phyloP scores from a whole-genome alignment of 1,284 basidiomycete genomes.

The Xanthoconium separans region DNA sequence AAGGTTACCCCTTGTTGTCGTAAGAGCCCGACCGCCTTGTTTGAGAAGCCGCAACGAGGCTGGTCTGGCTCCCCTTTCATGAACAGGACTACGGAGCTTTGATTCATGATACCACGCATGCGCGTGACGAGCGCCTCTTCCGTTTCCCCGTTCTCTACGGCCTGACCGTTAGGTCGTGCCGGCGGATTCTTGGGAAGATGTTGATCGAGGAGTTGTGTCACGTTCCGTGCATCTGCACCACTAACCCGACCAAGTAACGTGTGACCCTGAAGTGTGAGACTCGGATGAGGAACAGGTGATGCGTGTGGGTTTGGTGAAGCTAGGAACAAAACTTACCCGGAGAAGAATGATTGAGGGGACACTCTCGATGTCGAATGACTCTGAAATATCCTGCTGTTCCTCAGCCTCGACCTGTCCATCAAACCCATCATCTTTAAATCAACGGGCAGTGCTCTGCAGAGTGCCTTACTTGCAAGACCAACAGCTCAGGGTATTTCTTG shows the following conservation, averaged over 20 bases:
- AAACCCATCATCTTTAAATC: background rate
- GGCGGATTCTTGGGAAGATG: conserved; percentile 39
- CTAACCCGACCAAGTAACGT: conserved; percentile 78
- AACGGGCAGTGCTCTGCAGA: background rate
- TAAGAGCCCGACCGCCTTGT: conserved; percentile 83
- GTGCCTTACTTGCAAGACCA: conserved; percentile 71
- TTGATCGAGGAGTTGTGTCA: conserved; percentile 66
- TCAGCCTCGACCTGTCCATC: conserved; percentile 84
- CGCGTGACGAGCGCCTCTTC: conserved; percentile 66
- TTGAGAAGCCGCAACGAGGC: conserved; percentile 92
- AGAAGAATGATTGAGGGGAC: conserved; percentile 89
- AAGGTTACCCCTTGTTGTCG: conserved; percentile 80
- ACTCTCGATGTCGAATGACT: conserved; percentile 90
- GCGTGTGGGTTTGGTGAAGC: background rate
- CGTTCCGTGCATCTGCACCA: conserved; percentile 77
- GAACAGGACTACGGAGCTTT: conserved; percentile 82
- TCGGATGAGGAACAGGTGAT: background rate
- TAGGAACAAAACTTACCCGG: conserved; percentile 48
- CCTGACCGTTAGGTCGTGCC: conserved; percentile 38
- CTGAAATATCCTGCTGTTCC: conserved; percentile 82
- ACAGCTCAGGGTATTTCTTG: conserved; percentile 63
- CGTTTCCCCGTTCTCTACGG: conserved; percentile 48
- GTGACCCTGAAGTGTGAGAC: conserved; percentile 67
- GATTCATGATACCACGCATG: conserved; percentile 67
- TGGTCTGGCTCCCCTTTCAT: conserved; percentile 93